phyloP scores from a whole-genome alignment of 2,329 filamentous ascomycete genomes.

The Tolypocladium ovalisporum region DNA sequence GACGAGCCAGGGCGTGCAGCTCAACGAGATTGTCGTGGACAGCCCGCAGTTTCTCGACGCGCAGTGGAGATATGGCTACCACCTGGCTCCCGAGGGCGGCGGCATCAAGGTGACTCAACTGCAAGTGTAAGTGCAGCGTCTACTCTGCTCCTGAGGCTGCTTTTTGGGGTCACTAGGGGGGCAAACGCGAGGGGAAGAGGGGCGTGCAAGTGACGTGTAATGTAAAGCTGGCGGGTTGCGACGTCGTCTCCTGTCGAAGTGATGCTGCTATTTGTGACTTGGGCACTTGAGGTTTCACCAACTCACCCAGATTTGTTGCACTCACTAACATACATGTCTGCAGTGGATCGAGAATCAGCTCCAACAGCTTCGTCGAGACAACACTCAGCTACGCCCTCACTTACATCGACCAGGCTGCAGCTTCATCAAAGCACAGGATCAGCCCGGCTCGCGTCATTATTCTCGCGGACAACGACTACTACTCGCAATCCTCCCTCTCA shows the following conservation, averaged over 20 bases:
- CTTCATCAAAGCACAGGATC: constrained; percentile 36
- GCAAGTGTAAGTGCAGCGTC: constrained; percentile 52
- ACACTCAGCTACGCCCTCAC: constrained; percentile 79
- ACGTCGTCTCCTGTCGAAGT: background rate
- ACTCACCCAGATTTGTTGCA: background rate
- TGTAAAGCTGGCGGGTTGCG: background rate
- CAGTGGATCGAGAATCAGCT: constrained; percentile 32
- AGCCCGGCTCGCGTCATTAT: constrained; percentile 68
- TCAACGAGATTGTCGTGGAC: constrained; percentile 68
- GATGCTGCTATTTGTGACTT: no score
- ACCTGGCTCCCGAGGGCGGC: constrained; percentile 57
- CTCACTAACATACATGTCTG: background rate
- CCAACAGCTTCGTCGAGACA: constrained; percentile 87
- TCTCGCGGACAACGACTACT: constrained; percentile 93
- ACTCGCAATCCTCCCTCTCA: constrained; percentile 49
- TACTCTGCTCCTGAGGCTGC: background rate
- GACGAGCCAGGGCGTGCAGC: constrained; percentile 51
- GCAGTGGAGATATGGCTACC: constrained; percentile 78
- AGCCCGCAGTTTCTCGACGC: constrained; percentile 87
- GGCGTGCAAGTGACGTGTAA: background rate
- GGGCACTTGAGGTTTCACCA: background rate
- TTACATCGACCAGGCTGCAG: constrained; percentile 50
- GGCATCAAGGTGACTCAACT: constrained; percentile 74
- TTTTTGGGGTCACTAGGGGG: background rate
- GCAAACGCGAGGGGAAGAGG: background rate